phyloP scores from a whole-genome alignment of 257 asterid species.

The Cynanchum wilfordii region DNA sequence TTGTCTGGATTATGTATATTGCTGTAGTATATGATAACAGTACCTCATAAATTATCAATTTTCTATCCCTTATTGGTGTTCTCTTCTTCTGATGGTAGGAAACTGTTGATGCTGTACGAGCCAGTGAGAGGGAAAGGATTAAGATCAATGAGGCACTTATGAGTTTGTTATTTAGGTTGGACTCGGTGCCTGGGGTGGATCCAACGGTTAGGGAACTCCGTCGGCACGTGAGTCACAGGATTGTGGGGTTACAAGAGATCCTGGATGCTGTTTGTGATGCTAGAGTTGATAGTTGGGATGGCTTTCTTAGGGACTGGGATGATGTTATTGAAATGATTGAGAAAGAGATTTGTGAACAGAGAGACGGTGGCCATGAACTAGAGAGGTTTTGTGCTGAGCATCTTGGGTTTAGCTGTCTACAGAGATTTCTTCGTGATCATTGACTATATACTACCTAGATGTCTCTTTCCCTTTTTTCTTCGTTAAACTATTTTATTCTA shows the following conservation, averaged over 20 bases:
- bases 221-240: conserved; percentile 74
- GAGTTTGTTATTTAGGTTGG: conserved; percentile 62
- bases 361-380: conserved; percentile 68
- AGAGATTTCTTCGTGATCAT: conserved; percentile 86
- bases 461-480: neutral
- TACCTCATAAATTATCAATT: neutral
- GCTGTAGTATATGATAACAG: neutral
- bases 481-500: neutral
- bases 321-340: conserved; percentile 62
- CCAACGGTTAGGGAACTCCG: conserved; percentile 80
- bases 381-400: conserved; percentile 86
- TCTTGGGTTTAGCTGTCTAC: conserved; percentile 84
- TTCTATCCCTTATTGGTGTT: neutral
- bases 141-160: conserved; percentile 79
- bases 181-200: conserved; percentile 89
- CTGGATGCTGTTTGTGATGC: conserved; percentile 74
- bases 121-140: conserved; percentile 58
- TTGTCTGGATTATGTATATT: neutral
- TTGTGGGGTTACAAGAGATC: conserved; percentile 93
- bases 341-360: conserved; percentile 54
- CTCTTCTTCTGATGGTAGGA: conserved; percentile 45
- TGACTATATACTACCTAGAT: conserved; percentile 18
- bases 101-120: conserved; percentile 88
- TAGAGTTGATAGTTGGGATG: conserved; percentile 66
- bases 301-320: conserved; percentile 77